A percentile compares a stretch with the other conserved stretches of the same genome.
Evolutionary conservation across 257 asterid genomes (phyloP).

Genomic region (Catharanthus roseus): DNA sequence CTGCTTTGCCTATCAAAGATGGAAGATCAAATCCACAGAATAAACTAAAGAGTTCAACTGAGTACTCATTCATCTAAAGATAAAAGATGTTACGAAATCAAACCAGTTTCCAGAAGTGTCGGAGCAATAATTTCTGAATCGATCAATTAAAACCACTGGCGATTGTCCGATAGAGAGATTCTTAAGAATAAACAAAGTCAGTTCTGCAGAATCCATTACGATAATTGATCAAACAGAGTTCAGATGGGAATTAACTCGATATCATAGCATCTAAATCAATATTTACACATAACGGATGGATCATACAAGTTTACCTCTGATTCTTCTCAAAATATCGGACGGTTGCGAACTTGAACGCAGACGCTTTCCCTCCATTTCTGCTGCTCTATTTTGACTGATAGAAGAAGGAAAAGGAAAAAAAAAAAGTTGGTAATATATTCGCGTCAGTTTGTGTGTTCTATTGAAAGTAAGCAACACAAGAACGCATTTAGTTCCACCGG

Average conservation of each 20-base stretch:
- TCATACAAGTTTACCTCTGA: slow-evolving; percentile 31
- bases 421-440: too few species aligned
- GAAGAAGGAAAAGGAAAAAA: not conserved
- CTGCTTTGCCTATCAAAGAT: not conserved
- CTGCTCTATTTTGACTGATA: not conserved
- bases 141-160: slow-evolving; percentile 51
- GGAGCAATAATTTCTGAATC: slow-evolving; percentile 64
- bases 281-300: too few species aligned
- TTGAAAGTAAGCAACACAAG: too few species aligned
- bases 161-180: slow-evolving; percentile 47
- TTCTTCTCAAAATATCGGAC: slow-evolving; percentile 39
- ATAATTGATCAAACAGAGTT: not conserved
- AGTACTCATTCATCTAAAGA: not conserved
- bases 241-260: not conserved
- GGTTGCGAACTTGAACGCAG: slow-evolving; percentile 29
- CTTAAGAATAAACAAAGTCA: slow-evolving; percentile 55
- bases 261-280: not conserved
- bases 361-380: slow-evolving; percentile 53
- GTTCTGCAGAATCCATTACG: slow-evolving; percentile 32
- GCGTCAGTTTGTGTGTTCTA: too few species aligned
- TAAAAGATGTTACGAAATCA: not conserved
- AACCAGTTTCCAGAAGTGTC: slow-evolving; percentile 61
- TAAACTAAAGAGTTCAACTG: not conserved
- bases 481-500: too few species aligned
- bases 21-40: not conserved